Percentiles rank a stretch among this genome's conserved stretches.
Conservation (phyloP, 225 moss, liverwort and hornwort genomes). For the Pseudisothecium myosuroides region DNA sequence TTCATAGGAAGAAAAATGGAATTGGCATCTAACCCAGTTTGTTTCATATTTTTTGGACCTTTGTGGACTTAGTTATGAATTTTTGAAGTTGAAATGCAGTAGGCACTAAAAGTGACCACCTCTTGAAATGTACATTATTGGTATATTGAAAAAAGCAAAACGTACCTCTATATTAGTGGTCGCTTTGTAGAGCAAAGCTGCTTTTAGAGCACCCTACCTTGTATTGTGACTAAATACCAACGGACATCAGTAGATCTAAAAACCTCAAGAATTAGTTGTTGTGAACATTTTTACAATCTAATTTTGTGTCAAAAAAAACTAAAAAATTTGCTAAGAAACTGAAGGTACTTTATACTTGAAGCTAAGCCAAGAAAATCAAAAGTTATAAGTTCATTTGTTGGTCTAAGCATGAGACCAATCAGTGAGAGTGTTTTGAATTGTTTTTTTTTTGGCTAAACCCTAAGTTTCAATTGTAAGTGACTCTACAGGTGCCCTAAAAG, state of each 20-base stretch:
- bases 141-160: too few relatives aligned
- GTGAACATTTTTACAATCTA: not conserved
- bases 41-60: too few relatives aligned
- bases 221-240: too few relatives aligned
- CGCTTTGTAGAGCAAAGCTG: too few relatives aligned
- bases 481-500: accelerated
- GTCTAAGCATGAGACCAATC: not conserved
- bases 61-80: too few relatives aligned
- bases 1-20: too few relatives aligned
- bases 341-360: not conserved
- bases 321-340: not conserved
- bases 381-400: not conserved
- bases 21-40: too few relatives aligned
- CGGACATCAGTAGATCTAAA: accelerated
- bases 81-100: too few relatives aligned
- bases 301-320: not conserved
- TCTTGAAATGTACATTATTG: too few relatives aligned
- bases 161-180: too few relatives aligned
- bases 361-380: not conserved
- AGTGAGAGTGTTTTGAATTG: not conserved
- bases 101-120: too few relatives aligned
- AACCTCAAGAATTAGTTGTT: not conserved
- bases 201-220: too few relatives aligned
- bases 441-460: not conserved
- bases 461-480: not conserved